Evolutionary conservation across 176 grass and related monocot genomes (phyloP).

Genomic region (Triticum monococcum): DNA sequence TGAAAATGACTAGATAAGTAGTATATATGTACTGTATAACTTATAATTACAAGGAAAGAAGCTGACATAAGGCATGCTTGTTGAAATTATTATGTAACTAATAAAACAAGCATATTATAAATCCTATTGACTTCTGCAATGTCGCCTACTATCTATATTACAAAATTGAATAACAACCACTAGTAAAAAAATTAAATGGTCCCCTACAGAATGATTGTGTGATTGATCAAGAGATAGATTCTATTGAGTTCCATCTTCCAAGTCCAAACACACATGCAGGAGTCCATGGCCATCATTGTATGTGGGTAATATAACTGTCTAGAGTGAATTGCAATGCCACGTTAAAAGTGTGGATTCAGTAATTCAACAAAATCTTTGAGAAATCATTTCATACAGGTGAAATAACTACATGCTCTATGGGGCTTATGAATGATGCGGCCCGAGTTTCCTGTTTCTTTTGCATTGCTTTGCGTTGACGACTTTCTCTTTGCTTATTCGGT

Average conservation of each 20-base stretch:
- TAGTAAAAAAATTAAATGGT: background rate
- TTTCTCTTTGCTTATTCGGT: no score
- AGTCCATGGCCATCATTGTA: background rate
- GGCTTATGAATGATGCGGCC: no score
- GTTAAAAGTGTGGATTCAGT: background rate
- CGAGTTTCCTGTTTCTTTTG: no score
- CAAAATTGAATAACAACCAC: background rate
- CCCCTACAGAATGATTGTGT: background rate
- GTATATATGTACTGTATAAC: no score
- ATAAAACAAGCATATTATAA: background rate
- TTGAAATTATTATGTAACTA: background rate
- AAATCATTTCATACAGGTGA: background rate
- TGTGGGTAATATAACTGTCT: no score
- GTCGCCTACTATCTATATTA: no score
- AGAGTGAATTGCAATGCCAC: background rate
- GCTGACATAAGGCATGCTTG: background rate
- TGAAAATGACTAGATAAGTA: background rate
- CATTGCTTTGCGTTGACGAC: no score
- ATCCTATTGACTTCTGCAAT: no score
- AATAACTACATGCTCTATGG: background rate
- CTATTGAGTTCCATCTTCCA: background rate
- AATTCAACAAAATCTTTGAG: background rate
- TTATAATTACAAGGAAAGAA: background rate
- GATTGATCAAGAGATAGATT: background rate
- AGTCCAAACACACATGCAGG: background rate